phyloP scores from a whole-genome alignment of 179 eudicot genomes.

The Pouteria campechiana region DNA sequence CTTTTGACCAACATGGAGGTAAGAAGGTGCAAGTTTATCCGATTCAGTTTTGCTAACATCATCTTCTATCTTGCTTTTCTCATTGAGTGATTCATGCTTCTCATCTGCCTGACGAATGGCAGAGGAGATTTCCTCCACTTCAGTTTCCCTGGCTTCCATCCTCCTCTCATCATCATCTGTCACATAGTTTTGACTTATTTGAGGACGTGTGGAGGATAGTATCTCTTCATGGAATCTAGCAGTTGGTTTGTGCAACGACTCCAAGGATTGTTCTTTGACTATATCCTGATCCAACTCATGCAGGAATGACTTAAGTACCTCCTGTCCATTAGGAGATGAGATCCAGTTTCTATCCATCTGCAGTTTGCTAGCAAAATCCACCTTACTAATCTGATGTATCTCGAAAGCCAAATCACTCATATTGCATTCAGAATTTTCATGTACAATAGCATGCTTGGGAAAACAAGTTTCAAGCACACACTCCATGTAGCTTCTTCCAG shows the following conservation, averaged over 20 bases:
- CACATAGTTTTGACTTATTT: too few species aligned
- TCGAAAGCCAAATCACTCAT: constrained; percentile 36
- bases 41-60: too few species aligned
- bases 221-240: constrained; percentile 2
- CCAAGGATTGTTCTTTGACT: constrained; percentile 10
- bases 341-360: constrained; percentile 23
- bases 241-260: constrained; percentile 8
- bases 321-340: constrained; percentile 29
- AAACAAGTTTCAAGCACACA: constrained; percentile 44
- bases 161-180: too few species aligned
- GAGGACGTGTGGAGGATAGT: constrained; percentile 4
- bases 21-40: too few species aligned
- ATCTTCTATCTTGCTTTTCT: too few species aligned
- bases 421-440: constrained; percentile 29
- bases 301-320: constrained; percentile 18
- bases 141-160: too few species aligned
- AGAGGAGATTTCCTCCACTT: constrained; percentile 2
- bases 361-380: constrained; percentile 28
- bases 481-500: constrained; percentile 77
- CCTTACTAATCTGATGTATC: constrained; percentile 30
- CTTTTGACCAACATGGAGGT: too few species aligned
- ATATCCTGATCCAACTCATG: constrained; percentile 18
- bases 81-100: too few species aligned
- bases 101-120: constrained; percentile 7
- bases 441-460: constrained; percentile 45